A percentile compares a stretch with the other conserved stretches of the same genome.
Conservation (phyloP, 2,329 filamentous ascomycete species). For the Microdochium nivale region DNA sequence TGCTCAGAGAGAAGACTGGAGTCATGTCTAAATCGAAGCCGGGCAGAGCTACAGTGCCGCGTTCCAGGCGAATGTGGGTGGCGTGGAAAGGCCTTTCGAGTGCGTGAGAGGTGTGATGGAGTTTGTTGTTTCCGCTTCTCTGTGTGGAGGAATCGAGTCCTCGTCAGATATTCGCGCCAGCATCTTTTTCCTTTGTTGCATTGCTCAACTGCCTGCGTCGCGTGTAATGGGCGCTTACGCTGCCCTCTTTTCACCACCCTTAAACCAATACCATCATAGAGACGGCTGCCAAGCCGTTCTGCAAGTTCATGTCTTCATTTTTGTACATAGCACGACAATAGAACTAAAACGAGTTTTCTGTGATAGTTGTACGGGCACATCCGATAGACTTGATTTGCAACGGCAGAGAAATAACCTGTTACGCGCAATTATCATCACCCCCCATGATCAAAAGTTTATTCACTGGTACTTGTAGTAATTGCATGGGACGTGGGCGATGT, state of each 20-base stretch:
- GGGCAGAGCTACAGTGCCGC: constrained; percentile 19
- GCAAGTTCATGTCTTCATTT: background rate
- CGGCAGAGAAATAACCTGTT: too few species aligned
- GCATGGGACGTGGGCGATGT: too few species aligned
- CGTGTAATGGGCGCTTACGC: background rate
- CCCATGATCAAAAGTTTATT: too few species aligned
- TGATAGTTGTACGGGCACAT: too few species aligned
- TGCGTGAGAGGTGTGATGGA: background rate
- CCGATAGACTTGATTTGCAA: too few species aligned
- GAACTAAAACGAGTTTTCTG: too few species aligned
- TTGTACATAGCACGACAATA: constrained; percentile 51
- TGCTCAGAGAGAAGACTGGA: constrained; percentile 33
- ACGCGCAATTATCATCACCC: too few species aligned
- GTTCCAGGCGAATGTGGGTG: constrained; percentile 19
- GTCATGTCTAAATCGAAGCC: constrained; percentile 11
- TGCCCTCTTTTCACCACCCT: too few species aligned
- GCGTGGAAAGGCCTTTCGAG: constrained; percentile 19
- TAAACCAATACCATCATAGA: background rate
- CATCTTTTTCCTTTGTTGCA: background rate
- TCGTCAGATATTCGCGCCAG: background rate
- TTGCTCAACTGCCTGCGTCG: background rate
- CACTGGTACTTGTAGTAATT: too few species aligned
- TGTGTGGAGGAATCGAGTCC: background rate
- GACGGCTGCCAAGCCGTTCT: background rate
- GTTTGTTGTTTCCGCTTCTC: background rate